Evolutionary conservation across 2,329 filamentous ascomycete genomes (phyloP), one percentile per base, ranked within the genome.

Genomic region (Penicillium sclerotigenum): DNA sequence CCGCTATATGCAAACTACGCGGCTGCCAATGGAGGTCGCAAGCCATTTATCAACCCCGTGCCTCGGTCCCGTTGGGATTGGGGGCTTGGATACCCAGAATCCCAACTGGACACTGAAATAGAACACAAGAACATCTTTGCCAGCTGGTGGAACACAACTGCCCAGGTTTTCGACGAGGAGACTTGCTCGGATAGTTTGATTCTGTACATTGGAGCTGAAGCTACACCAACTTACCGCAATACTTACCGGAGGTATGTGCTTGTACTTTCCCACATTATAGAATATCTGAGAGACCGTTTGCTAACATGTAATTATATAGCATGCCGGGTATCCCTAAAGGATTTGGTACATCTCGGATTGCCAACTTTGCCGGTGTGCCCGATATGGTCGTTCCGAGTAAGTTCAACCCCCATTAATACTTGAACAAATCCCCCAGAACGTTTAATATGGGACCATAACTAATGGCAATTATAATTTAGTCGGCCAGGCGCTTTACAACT

Each of bases 401-500:
- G 42, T 11, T 46, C 1, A 20, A 6, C 28, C 14, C 16, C 18
- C 42, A 3, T 14, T 22, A 46, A 22, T 7, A 14, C 7, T 31
- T 29, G 6, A 18, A 43, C 1, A 13, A 13, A 18, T 0, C n/a
- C 26, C 6, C 4, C 20, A 5, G 9, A n/a, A 8, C 10, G 3
- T 43, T 29, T 29, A 7, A 13, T 11, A 4, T 18, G n/a, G 10
- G 2, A 8, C 4, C 5, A 16, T 22, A 22, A 31, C 42, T 46
- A 22, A 46, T n/a, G 1, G 5, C 2, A 46, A 31, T 22, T 4
- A 22, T 22, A 33, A 46, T n/a, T 11, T 33, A 46, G 42, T 46
- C 13, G 77, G 80, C 2, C 69, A 80, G 62, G 66, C 75, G 0
- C 57, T 64, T 1, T 65, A 65, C 5, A 53, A 57, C 28, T 65